Conservation (phyloP, 2,329 filamentous ascomycete genomes). For the Boeremia exigua region DNA sequence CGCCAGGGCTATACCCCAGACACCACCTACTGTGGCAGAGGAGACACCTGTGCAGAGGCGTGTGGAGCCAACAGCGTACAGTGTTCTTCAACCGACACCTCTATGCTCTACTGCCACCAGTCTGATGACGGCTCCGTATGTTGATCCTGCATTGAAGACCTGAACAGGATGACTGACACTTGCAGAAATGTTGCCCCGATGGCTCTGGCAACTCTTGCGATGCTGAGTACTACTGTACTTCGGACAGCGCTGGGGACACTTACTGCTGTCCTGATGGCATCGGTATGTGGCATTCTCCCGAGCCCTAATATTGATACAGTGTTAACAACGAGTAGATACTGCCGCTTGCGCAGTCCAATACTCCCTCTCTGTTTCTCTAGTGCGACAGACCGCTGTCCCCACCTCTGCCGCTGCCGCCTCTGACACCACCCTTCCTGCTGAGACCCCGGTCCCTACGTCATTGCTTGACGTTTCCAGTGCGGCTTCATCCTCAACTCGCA, state of each 20-base stretch:
- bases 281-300: not conserved
- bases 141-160: too few species aligned
- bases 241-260: constrained; percentile 58
- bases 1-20: constrained; percentile 55
- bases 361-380: constrained; percentile 57
- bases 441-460: constrained; percentile 8
- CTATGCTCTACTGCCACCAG: constrained; percentile 64
- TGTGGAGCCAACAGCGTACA: constrained; percentile 60
- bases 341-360: constrained; percentile 61
- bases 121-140: constrained; percentile 52
- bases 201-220: constrained; percentile 67
- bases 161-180: not conserved
- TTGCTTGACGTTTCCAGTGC: constrained; percentile 6
- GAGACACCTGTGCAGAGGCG: constrained; percentile 61
- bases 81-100: constrained; percentile 57
- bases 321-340: constrained; percentile 46
- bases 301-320: not conserved
- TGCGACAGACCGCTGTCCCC: constrained; percentile 50
- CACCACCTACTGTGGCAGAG: constrained; percentile 58
- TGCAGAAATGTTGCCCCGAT: constrained; percentile 61
- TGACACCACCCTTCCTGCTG: constrained; percentile 1
- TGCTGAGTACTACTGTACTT: constrained; percentile 67
- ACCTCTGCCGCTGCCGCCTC: constrained; percentile 1
- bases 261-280: constrained; percentile 67
- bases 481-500: not conserved